Percentiles rank a stretch among this genome's conserved stretches.
phyloP scores from a whole-genome alignment of 306 rosid genomes.

The Ochetophila trinervis region DNA sequence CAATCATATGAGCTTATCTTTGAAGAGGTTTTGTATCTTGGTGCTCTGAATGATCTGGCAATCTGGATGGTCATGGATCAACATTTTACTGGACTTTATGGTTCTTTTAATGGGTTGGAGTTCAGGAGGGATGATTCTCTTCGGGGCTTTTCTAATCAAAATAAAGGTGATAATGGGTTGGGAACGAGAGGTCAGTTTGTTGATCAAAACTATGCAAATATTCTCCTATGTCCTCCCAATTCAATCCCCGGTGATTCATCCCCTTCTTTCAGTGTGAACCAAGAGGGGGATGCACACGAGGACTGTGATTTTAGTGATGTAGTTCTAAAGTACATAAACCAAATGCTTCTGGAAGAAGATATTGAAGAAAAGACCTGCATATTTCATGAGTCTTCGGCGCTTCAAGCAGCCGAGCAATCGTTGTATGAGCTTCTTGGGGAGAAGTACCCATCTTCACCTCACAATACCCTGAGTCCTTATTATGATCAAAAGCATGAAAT shows the following conservation, averaged over 20 bases:
- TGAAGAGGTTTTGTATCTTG: slow-evolving; percentile 13
- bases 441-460: slow-evolving; percentile 2
- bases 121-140: slow-evolving; percentile 1
- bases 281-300: slow-evolving; percentile 21
- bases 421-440: slow-evolving; percentile 28
- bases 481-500: slow-evolving; percentile 19
- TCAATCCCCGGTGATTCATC: slow-evolving; percentile 10
- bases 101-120: slow-evolving; percentile 19
- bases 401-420: slow-evolving; percentile 34
- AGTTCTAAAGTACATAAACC: slow-evolving; percentile 35
- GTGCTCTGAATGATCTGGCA: slow-evolving; percentile 11
- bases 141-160: slow-evolving; percentile 1
- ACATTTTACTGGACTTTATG: slow-evolving; percentile 13
- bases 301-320: slow-evolving; percentile 38
- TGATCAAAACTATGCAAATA: slow-evolving; percentile 20
- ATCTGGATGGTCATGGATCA: slow-evolving; percentile 26
- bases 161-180: slow-evolving; percentile 5
- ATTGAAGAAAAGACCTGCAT: slow-evolving; percentile 36
- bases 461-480: slow-evolving; percentile 7
- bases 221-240: slow-evolving; percentile 10
- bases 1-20: neutral
- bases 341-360: slow-evolving; percentile 43
- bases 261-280: neutral
- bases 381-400: slow-evolving; percentile 40
- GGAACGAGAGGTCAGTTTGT: slow-evolving; percentile 6